Base-by-base conservation (phyloP, 1,139 yeast species). In the Eremothecium gossypii region DNA sequence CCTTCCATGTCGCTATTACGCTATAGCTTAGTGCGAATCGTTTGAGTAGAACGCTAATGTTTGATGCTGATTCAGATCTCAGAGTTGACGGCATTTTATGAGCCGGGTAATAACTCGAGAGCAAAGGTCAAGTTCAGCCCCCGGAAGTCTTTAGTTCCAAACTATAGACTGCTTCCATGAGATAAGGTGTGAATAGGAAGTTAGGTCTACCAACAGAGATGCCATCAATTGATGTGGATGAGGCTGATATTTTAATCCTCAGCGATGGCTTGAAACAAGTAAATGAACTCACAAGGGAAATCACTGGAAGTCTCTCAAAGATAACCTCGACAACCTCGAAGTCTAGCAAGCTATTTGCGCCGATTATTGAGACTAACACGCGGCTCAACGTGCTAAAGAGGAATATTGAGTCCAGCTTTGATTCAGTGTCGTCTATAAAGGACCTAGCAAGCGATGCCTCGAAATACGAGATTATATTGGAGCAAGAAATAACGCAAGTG, bases 171-270 rank as follows among this genome's bases (percentile, higher is more conserved):
- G 13, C 31, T 29, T 11, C 31, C 11, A 29, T n/a, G 31, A 6
- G 13, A 29, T 29, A 29, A 29, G 13, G 31, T 29, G 13, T 11
- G 31, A 12, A 29, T 11, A 29, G 5, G 35, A 11, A 34, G n/a
- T 4, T 4, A 20, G 3, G 8, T 28, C 35, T 13, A 5, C 6
- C 27, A n/a, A 12, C 34, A 23, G 28, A 33, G 13, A 46, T 46
- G 41, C 37, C 40, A 7, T 45, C 47, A 10, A 55, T 76, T 27
- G 91, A 82, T 54, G 69, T 78, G 1, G 94, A 84, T 55, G 94
- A 83, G 58, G 89, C 93, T 2, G 96, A 86, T 53, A 79, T 85
- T 38, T 79, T 86, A 2, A 87, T 87, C 8, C 69, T 87, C 34
- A 83, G 83, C 44, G 93, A 83, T 55, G 81, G 83, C 44, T 67